Percentiles rank a stretch among this genome's conserved stretches.
phyloP scores from a whole-genome alignment of 768 basidiomycete genomes.

The Suillus hirtellus region DNA sequence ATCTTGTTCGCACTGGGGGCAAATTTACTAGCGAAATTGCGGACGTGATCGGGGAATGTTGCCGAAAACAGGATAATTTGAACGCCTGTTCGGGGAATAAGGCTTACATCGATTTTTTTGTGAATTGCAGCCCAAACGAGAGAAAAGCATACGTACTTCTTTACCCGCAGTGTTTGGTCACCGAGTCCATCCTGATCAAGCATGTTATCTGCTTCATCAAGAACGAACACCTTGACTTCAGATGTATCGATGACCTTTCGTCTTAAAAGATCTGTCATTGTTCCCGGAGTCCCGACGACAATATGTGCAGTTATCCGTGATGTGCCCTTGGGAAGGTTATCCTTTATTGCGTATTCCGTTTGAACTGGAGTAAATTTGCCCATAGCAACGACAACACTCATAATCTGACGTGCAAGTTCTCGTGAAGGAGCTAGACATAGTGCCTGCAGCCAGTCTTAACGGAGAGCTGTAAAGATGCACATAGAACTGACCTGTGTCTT shows the following conservation, averaged over 20 bases:
- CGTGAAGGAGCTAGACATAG: slow-evolving; percentile 97
- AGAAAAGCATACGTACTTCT: slow-evolving; percentile 63
- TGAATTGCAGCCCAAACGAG: slow-evolving; percentile 17
- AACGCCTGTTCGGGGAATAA: slow-evolving; percentile 55
- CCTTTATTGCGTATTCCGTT: slow-evolving; percentile 95
- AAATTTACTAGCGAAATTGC: slow-evolving; percentile 88
- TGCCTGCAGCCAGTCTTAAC: slow-evolving; percentile 52
- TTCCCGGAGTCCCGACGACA: slow-evolving; percentile 95
- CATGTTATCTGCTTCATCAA: slow-evolving; percentile 99
- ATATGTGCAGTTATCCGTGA: slow-evolving; percentile 82
- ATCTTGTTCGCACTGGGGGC: slow-evolving; percentile 97
- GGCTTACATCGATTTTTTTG: slow-evolving; percentile 35
- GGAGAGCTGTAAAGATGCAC: slow-evolving; percentile 1
- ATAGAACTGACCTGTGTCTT: slow-evolving; percentile 71
- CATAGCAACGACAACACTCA: slow-evolving; percentile 92
- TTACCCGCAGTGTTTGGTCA: slow-evolving; percentile 90
- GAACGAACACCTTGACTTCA: slow-evolving; percentile 87
- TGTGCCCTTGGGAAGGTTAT: slow-evolving; percentile 67
- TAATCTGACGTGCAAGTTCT: slow-evolving; percentile 96
- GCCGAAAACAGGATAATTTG: slow-evolving; percentile 98
- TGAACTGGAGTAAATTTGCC: slow-evolving; percentile 93
- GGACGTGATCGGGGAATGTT: slow-evolving; percentile 94
- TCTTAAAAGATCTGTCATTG: slow-evolving; percentile 84
- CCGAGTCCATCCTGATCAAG: slow-evolving; percentile 91
- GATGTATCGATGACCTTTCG: slow-evolving; percentile 76